phyloP scores from a whole-genome alignment of 345 rosid species.

The Aquilaria malaccensis region DNA sequence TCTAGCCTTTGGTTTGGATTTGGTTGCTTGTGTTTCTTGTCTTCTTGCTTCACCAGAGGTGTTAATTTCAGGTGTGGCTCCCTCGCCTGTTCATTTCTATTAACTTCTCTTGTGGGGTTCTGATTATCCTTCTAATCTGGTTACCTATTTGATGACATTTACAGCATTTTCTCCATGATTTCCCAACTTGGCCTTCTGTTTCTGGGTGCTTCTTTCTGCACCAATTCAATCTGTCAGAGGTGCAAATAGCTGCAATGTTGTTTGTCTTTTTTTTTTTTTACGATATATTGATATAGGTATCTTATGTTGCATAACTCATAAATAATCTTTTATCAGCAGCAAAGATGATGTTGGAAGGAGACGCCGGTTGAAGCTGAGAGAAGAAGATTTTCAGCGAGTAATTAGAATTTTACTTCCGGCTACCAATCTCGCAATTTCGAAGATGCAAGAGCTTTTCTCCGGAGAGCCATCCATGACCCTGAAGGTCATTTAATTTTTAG shows the following conservation, averaged over 20 bases:
- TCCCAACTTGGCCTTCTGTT: conserved; percentile 79
- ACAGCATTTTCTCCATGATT: conserved; percentile 57
- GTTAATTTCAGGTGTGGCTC: conserved; percentile 56
- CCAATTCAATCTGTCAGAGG: conserved; percentile 74
- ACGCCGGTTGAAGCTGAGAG: conserved; percentile 46
- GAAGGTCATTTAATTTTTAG: conserved; percentile 35
- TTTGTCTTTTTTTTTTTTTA: neutral
- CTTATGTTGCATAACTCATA: neutral
- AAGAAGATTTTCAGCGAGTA: conserved; percentile 57
- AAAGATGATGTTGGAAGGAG: conserved; percentile 40
- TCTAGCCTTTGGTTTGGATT: conserved; percentile 91
- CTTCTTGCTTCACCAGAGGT: conserved; percentile 80
- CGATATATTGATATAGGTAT: no score
- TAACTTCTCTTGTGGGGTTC: conserved; percentile 2
- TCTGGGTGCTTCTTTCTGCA: conserved; percentile 71
- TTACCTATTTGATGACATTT: conserved; percentile 15
- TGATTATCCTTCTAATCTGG: conserved; percentile 12
- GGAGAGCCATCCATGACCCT: conserved; percentile 96
- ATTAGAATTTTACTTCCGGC: conserved; percentile 70
- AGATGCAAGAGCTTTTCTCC: conserved; percentile 67
- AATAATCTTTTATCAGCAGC: neutral
- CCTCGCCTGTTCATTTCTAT: conserved; percentile 2
- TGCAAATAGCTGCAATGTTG: conserved; percentile 7
- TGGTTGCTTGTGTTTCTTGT: conserved; percentile 68
- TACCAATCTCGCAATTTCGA: conserved; percentile 64